phyloP scores from a whole-genome alignment of 345 rosid genomes.

The Eucalyptus marginata region DNA sequence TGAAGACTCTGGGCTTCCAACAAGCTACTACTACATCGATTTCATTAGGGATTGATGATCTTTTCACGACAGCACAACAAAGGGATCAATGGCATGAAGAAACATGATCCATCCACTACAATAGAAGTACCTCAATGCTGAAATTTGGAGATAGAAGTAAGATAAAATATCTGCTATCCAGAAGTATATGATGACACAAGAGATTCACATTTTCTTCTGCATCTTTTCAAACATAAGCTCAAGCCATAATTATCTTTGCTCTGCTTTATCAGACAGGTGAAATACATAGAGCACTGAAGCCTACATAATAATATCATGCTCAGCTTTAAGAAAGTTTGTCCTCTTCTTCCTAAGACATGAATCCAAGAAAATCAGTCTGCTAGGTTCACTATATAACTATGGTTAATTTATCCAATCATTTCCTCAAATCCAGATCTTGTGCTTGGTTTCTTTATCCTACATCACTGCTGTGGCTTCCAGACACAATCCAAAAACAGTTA shows the following conservation, averaged over 20 bases:
- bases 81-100: background rate
- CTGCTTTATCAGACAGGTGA: background rate
- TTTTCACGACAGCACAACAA: background rate
- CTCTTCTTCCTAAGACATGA: background rate
- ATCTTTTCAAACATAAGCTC: background rate
- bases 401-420: background rate
- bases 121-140: background rate
- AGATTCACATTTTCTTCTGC: background rate
- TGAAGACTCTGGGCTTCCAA: background rate
- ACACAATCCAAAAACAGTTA: background rate
- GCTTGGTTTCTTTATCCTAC: background rate
- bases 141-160: background rate
- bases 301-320: background rate
- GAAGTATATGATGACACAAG: background rate
- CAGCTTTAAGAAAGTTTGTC: background rate
- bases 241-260: background rate
- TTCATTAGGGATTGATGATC: background rate
- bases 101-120: background rate
- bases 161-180: background rate
- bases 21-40: background rate
- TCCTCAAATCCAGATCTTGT: background rate
- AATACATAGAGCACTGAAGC: background rate
- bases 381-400: background rate
- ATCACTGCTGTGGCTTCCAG: background rate
- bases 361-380: background rate